Evolutionary conservation across 2,329 filamentous ascomycete genomes (phyloP), one percentile per base, ranked within the genome.

Genomic region (Periconia macrospinosa): DNA sequence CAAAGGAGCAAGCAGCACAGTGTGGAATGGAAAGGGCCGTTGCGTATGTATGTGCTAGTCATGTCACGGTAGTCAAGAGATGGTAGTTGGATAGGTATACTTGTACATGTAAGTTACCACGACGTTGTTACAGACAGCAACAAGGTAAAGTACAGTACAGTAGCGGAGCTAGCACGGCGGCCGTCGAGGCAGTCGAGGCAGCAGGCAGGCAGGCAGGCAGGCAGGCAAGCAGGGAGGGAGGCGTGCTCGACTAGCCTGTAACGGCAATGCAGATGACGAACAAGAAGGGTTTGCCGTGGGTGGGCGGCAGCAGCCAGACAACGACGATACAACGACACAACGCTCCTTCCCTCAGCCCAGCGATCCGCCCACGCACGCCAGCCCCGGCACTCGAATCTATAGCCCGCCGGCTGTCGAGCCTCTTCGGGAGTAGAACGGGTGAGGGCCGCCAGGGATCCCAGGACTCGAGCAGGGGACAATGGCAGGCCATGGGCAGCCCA

Each of bases 201-300:
- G 30, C 30, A 33, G 13, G 30, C 30, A 33, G 30, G 30, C 30
- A 7, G 7, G 8, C 8, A 33, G 30, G 7, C 30, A 13, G 30
- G 30, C 30, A 33, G 30, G 30, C 13, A 13, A 33, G 30, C 13
- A 13, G 33, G 15, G 33, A 37, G 33, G 15, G 5, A 37, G 8
- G 8, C 3, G 23, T 27, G 23, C 23, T 27, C 55, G 59, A 40
- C 63, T 66, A 63, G 65, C 67, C 69, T 66, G 68, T 63, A 74
- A 74, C 71, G 72, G 72, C 63, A 72, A 68, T 74, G 72, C 71
- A 75, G 71, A 70, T 69, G 67, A 65, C 59, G 62, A 59, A 54
- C 67, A 47, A 63, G 61, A 58, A 58, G 45, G 62, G 66, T 64
- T 27, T 37, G 33, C 5, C 11, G 33, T 37, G 33, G 33, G 5